Evolutionary conservation across 148 eudicot species (phyloP).

Genomic region (Dysphania ambrosioides): DNA sequence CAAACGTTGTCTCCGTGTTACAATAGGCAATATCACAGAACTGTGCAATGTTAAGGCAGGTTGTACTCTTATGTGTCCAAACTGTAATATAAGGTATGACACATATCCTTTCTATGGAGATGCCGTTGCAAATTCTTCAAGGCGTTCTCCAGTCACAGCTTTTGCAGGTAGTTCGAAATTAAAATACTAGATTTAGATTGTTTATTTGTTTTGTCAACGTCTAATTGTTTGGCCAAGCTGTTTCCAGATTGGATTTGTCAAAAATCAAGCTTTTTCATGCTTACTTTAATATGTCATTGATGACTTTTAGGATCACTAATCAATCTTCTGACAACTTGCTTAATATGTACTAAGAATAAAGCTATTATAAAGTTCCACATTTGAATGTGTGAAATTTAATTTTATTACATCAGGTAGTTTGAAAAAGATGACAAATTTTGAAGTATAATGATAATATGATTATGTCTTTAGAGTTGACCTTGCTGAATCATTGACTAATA

Average conservation of each 20-base stretch:
- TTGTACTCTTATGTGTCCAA: conserved; percentile 33
- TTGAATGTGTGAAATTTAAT: neutral
- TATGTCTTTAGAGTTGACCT: neutral
- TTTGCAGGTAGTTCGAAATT: too few species aligned
- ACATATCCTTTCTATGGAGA: conserved; percentile 27
- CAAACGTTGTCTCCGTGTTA: conserved; percentile 18
- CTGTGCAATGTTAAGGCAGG: conserved; percentile 33
- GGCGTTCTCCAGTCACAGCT: neutral
- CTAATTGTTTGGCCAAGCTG: neutral
- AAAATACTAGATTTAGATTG: neutral
- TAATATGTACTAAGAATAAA: neutral
- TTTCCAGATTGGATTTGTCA: neutral
- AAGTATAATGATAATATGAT: neutral
- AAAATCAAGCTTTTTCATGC: conserved; percentile 13
- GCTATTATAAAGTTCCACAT: too few species aligned
- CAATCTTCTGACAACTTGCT: neutral
- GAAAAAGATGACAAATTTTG: neutral
- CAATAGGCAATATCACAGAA: conserved; percentile 24
- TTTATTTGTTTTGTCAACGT: neutral
- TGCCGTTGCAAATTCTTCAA: neutral
- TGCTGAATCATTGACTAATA: neutral
- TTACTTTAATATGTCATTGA: neutral
- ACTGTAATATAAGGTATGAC: conserved; percentile 30
- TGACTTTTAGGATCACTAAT: neutral
- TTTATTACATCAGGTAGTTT: neutral